Base-by-base conservation (phyloP, 805 yeast genomes). In the Clavispora asparagi region DNA sequence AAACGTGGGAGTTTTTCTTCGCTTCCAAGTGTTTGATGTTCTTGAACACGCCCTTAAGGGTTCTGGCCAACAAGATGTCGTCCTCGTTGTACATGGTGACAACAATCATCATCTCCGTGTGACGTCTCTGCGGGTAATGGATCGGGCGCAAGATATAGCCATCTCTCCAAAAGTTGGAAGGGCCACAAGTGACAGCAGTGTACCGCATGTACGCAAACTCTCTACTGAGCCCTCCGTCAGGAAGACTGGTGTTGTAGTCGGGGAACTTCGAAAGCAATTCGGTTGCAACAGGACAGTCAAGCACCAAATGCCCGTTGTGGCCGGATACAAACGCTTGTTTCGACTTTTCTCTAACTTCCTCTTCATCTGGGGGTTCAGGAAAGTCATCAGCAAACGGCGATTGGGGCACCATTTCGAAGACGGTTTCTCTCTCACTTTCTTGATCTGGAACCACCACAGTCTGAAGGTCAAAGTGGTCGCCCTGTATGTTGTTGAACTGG, bases 201-300 rank as follows among this genome's bases (percentile, higher is more conserved):
- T 81, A 81, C 52, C 84, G 63, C 80, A 81, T 71, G 55, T 78
- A 82, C 13, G 81, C 71, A 60, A 81, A 81, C 59, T 81, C 85
- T 57, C 77, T 58, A n/a, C 70, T 61, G 46, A 71, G 62, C 1
- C 74, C 76, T 4, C 73, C 73, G 48, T 68, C 74, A 38, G 63
- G 63, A 14, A 54, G 57, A 7, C 47, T 59, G 3, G 64, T 54
- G 23, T 59, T 55, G 47, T 68, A 71, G 50, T 70, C 74, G 11
- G 72, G 74, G 47, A 69, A 71, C 48, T 70, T 71, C 14, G 68
- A 40, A 38, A 85, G 67, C 42, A 89, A 72, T 41, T 79, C 76
- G 28, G 79, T 77, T n/a, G 95, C 82, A 1, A 89, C 91, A 10
- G 95, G 96, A 60, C 95, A 89, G 65, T 89, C 96, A 48, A 89